A percentile compares a stretch with the other conserved stretches of the same genome.
Evolutionary conservation across 2,329 filamentous ascomycete genomes (phyloP).

Genomic region (Nannizziopsis barbatae): DNA sequence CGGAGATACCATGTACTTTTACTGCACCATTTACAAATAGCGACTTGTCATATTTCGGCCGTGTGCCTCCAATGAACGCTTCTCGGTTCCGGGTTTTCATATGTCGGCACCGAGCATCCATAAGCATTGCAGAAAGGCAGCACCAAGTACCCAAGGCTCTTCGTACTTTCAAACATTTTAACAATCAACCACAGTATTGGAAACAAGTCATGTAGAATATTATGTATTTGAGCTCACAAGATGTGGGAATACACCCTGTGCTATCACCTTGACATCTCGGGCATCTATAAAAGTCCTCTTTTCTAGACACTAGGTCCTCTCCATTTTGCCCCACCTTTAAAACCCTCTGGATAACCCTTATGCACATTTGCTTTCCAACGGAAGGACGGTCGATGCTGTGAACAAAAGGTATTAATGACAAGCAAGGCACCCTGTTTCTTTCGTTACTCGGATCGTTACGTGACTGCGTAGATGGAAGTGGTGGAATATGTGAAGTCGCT

Average conservation of each 20-base stretch:
- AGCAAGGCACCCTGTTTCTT: not conserved
- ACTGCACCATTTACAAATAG: no score
- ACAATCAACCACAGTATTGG: no score
- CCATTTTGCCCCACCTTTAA: not conserved
- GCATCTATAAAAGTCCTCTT: slow-evolving; percentile 2
- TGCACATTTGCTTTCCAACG: slow-evolving; percentile 5
- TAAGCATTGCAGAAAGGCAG: no score
- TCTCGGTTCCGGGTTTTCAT: no score
- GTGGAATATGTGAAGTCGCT: not conserved
- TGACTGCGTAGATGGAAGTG: not conserved
- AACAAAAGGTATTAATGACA: not conserved
- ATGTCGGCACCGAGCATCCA: no score
- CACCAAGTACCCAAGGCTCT: no score
- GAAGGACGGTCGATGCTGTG: not conserved
- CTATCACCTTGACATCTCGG: slow-evolving; percentile 2
- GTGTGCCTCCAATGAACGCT: no score
- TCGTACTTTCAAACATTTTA: no score
- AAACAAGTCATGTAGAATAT: no score
- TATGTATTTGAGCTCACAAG: not conserved
- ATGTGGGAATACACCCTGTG: not conserved
- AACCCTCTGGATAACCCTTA: slow-evolving; percentile 2
- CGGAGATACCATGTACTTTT: no score
- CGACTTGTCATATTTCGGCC: no score
- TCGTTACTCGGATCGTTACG: not conserved
- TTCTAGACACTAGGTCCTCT: not conserved